Percentiles rank a stretch among this genome's conserved stretches.
Conservation (phyloP, 2,329 filamentous ascomycete genomes). For the Arthrinium puccinioides region DNA sequence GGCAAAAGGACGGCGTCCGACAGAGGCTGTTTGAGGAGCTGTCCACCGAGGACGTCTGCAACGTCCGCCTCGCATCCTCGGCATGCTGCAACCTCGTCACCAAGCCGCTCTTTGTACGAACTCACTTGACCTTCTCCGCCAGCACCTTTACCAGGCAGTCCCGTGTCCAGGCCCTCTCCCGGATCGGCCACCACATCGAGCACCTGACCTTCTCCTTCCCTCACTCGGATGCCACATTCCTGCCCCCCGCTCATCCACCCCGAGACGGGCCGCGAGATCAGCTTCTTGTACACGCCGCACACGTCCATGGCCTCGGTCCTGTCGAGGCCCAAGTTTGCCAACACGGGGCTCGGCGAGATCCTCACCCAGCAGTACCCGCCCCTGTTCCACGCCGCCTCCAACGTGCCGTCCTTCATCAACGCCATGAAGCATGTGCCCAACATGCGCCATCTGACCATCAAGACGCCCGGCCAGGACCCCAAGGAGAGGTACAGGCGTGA, state of each 20-base stretch:
- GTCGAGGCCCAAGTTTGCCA: constrained; percentile 70
- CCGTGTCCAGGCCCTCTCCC: constrained; percentile 65
- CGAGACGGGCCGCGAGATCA: constrained; percentile 66
- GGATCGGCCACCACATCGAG: constrained; percentile 73
- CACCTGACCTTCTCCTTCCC: constrained; percentile 71
- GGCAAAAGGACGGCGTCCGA: constrained; percentile 44
- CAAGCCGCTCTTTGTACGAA: constrained; percentile 60
- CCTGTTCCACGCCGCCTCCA: constrained; percentile 82
- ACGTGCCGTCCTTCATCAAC: constrained; percentile 75
- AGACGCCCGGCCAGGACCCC: constrained; percentile 65
- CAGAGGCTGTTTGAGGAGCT: constrained; percentile 42
- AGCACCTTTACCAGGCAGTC: constrained; percentile 69
- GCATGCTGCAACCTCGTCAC: constrained; percentile 66
- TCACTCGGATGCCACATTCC: constrained; percentile 70
- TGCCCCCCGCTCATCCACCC: constrained; percentile 81
- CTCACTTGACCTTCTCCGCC: constrained; percentile 63
- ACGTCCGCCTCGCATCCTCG: constrained; percentile 59
- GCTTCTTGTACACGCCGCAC: constrained; percentile 76
- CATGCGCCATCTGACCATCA: constrained; percentile 67
- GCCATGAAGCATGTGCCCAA: constrained; percentile 63
- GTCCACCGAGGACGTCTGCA: constrained; percentile 44
- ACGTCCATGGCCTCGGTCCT: constrained; percentile 54
- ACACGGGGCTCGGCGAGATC: constrained; percentile 70
- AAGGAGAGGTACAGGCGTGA: constrained; percentile 66
- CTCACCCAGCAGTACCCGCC: constrained; percentile 83